These are phyloP conservation scores for Leccinum griseonigrum DNA, from an alignment of 1,284 basidiomycete species.

Conservation along the genomic window DNA sequence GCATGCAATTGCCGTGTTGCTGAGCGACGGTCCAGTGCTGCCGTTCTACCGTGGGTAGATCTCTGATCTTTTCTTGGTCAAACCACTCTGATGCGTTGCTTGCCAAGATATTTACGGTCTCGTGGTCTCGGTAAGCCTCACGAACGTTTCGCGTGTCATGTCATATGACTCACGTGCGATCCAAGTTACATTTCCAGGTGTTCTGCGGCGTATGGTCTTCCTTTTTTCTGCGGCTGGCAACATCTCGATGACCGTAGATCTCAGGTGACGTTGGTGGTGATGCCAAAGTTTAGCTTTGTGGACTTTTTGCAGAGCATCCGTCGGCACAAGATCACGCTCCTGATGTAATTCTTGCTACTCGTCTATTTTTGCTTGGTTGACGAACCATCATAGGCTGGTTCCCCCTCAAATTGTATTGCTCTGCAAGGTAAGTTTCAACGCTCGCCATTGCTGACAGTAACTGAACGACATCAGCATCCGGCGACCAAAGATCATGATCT, in stretches of 20 bases:
- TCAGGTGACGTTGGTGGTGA: slow-evolving; percentile 63
- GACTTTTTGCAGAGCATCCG: slow-evolving; percentile 69
- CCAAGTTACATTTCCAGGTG: slow-evolving; percentile 52
- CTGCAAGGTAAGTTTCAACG: slow-evolving; percentile 52
- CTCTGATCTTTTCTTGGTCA: not conserved
- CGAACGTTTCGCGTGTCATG: not conserved
- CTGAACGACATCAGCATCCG: slow-evolving; percentile 49
- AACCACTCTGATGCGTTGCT: slow-evolving; percentile 14
- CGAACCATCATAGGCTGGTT: slow-evolving; percentile 47
- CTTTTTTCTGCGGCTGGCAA: not conserved
- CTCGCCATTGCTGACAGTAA: not conserved
- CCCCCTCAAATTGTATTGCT: slow-evolving; percentile 69
- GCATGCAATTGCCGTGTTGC: not conserved
- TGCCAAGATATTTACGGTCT: slow-evolving; percentile 69
- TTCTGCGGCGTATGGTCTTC: slow-evolving; percentile 48
- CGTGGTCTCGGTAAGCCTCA: slow-evolving; percentile 49
- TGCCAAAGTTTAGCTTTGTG: slow-evolving; percentile 70
- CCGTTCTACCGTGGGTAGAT: slow-evolving; percentile 37
- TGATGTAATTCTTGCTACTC: slow-evolving; percentile 43
- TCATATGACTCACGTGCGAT: slow-evolving; percentile 10
- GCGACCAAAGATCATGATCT: slow-evolving; percentile 67
- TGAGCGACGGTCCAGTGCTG: slow-evolving; percentile 26
- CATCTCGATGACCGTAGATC: not conserved
- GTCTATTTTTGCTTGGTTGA: not conserved
- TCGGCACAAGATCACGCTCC: slow-evolving; percentile 62